Percentiles rank a stretch among this genome's conserved stretches.
phyloP scores from a whole-genome alignment of 2,329 filamentous ascomycete genomes.

The Aureobasidium uvarum region DNA sequence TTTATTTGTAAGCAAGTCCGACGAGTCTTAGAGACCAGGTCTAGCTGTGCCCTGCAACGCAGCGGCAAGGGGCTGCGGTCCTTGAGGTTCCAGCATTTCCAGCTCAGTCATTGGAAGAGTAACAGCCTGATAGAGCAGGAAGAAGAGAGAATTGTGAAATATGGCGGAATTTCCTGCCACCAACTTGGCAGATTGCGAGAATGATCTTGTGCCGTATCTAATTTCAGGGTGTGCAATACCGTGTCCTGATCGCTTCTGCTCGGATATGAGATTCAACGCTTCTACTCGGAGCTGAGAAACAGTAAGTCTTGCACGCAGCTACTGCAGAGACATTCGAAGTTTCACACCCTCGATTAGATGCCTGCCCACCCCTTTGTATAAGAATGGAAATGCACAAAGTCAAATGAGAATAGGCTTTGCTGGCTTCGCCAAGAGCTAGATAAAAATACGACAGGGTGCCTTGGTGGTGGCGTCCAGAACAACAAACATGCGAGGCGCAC shows the following conservation, averaged over 20 bases:
- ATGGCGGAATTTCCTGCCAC: neutral
- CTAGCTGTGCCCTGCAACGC: too few relatives aligned
- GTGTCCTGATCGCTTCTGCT: neutral
- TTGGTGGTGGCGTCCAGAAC: neutral
- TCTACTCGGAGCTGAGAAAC: neutral
- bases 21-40: neutral
- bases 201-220: neutral
- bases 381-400: neutral
- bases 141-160: neutral
- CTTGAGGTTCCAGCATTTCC: neutral
- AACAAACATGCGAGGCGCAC: conserved; percentile 7
- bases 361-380: neutral
- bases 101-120: neutral
- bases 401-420: neutral
- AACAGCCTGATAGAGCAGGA: neutral
- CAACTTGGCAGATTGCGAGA: neutral
- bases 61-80: neutral
- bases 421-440: neutral
- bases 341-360: neutral
- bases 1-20: conserved; percentile 6
- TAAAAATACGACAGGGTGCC: neutral
- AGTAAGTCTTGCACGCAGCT: neutral
- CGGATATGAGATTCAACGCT: neutral
- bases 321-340: neutral
- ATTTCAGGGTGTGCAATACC: too few relatives aligned